Base-by-base conservation (phyloP, 139 green algal species). In the Spirogloea muscicola region DNA sequence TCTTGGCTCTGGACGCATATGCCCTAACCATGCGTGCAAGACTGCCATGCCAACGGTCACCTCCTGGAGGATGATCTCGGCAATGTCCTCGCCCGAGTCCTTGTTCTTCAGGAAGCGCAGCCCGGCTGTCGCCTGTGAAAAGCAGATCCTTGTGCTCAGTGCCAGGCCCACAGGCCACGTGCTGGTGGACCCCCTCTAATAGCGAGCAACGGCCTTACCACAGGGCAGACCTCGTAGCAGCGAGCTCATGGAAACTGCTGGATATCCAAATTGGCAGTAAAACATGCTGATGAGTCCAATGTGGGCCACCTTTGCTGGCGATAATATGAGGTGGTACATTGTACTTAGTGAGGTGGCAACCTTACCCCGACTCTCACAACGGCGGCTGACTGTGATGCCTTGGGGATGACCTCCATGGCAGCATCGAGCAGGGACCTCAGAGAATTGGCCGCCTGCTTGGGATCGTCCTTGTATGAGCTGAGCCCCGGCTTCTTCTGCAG, bases 401-500 rank as follows among this genome's bases (percentile, higher is more conserved):
- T 39, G 0, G 93, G 93, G 6, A 98, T 89, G 0, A 87, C 89
- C n/a, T 87, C 83, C 36, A 95, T 33, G 0, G 92, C 91, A 40
- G 81, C 86, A 3, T 93, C 81, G n/a, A 99, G 41, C 44, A 99
- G 84, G 13, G 87, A 86, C 39, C 87, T 60, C 40, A 99, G 66
- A 2, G 86, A 94, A 1, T 85, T 79, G 0, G 90, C 94, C 3
- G 88, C 93, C 52, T 83, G 66, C 1, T 77, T 68, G 0, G 93
- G 91, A n/a, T 94, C 76, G 31, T 90, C 86, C 2, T 85, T 71
- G 66, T 91, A 96, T 4, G 85, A 80, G 70, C 87, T 95, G 0
- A 99, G 85, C 1, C 94, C 94, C 3, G 94, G 94, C 84, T 97
- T 96, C 0, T 96, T 80, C 80, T 96, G 88, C n/a, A 55, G 46